Evolutionary conservation across 2,329 filamentous ascomycete species (phyloP).

Genomic region (Beauveria pseudobassiana): DNA sequence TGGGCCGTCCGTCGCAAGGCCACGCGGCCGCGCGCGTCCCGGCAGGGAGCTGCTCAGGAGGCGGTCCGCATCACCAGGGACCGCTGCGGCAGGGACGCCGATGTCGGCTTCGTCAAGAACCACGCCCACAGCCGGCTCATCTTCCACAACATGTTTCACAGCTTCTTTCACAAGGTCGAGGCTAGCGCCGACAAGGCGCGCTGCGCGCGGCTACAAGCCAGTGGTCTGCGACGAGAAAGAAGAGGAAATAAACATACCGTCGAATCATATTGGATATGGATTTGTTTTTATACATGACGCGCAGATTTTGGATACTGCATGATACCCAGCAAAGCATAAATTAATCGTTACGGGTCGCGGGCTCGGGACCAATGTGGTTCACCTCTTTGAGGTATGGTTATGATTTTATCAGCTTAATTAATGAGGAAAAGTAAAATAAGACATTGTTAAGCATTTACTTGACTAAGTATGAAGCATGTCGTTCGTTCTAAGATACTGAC

Average conservation of each 20-base stretch:
- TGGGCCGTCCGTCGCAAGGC: slow-evolving; percentile 73
- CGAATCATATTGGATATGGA: not conserved
- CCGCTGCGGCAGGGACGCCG: slow-evolving; percentile 58
- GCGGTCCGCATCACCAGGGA: slow-evolving; percentile 62
- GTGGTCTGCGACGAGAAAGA: slow-evolving; percentile 40
- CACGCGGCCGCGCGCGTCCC: slow-evolving; percentile 62
- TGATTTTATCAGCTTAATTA: no score
- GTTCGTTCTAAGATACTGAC: no score
- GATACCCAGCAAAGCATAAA: slow-evolving; percentile 9
- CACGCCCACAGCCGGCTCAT: slow-evolving; percentile 68
- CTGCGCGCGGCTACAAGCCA: slow-evolving; percentile 44
- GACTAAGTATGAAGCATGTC: no score
- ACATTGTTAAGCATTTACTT: no score
- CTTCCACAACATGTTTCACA: slow-evolving; percentile 56
- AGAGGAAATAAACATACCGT: slow-evolving; percentile 20
- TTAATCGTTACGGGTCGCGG: not conserved
- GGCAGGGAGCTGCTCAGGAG: slow-evolving; percentile 67
- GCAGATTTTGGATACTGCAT: not conserved
- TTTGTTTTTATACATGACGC: not conserved
- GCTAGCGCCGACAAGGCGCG: slow-evolving; percentile 45
- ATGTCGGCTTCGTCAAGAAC: slow-evolving; percentile 64
- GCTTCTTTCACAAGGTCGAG: slow-evolving; percentile 52
- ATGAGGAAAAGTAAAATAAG: no score
- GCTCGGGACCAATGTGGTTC: no score
- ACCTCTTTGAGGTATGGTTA: no score